Base-by-base conservation (phyloP, 2,329 filamentous ascomycete genomes). In the Penicillium capsulatum region DNA sequence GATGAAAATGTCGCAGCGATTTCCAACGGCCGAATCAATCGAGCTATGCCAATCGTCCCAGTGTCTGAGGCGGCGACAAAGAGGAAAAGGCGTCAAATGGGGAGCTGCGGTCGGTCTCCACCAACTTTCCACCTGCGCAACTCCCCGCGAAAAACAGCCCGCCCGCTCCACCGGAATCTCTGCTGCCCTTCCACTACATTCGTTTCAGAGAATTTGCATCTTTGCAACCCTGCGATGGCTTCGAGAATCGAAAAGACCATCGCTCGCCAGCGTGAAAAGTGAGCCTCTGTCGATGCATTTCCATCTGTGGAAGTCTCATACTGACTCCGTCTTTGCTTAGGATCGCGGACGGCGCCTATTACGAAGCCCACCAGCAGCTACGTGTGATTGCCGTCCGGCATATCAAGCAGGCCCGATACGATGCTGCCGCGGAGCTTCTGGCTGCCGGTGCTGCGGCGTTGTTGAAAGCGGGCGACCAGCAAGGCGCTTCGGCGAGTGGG, bases 281-380 rank as follows among this genome's bases (percentile, higher is more conserved):
- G 70, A 47, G 58, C 50, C 26, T 15, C 29, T 33, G 26, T 29
- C 22, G 24, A 37, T 11, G 11, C 4, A 11, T 17, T 26, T 28
- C 36, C 30, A 28, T 38, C 16, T 30, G n/a, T 11, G 14, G 14
- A 34, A 24, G n/a, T n/a, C 17, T 9, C 17, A 27, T 43, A 16
- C 48, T 56, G 44, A 57, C 42, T 29, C 31, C 37, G 31, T 31
- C 42, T 16, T 24, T 32, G 45, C 38, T 17, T 42, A 86, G 88
- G 67, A 95, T 95, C 67, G 75, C 80, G 53, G 88, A 94, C 67
- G 91, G 90, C 59, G 84, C 92, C 64, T 96, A 81, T 76, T 98
- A 98, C 73, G 92, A 98, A 77, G 92, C 92, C 42, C 91, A 97
- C 70, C 92, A 98, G 68, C 92, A 98, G 73, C 87, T 95, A 52